Percentiles rank a stretch among this genome's conserved stretches.
Conservation (phyloP, 768 basidiomycete species). For the Clathrus columnatus region DNA sequence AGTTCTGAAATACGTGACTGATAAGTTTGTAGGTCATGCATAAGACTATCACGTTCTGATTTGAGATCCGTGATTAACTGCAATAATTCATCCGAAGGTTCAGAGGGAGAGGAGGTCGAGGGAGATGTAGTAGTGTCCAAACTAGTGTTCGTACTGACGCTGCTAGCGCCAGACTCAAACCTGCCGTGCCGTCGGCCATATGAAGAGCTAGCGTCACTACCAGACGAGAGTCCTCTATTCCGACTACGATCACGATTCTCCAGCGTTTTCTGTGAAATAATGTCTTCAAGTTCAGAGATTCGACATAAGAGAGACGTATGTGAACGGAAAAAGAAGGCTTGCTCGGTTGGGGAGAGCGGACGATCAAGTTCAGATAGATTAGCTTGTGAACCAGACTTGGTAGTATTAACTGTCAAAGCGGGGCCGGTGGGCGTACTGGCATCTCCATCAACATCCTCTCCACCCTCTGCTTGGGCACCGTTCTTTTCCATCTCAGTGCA, state of each 20-base stretch:
- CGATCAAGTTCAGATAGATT: slow-evolving; percentile 22
- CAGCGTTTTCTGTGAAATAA: slow-evolving; percentile 31
- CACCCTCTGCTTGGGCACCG: slow-evolving; percentile 19
- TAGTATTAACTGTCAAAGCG: not conserved
- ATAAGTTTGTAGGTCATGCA: slow-evolving; percentile 85
- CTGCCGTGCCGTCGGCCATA: slow-evolving; percentile 15
- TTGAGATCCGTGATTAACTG: slow-evolving; percentile 70
- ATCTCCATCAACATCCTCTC: slow-evolving; percentile 23
- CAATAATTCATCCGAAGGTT: slow-evolving; percentile 72
- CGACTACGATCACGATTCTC: not conserved
- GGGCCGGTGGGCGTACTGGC: slow-evolving; percentile 15
- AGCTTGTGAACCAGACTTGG: slow-evolving; percentile 16
- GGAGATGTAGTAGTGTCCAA: slow-evolving; percentile 24
- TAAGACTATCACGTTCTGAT: slow-evolving; percentile 81
- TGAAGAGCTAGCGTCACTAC: not conserved
- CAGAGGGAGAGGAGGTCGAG: slow-evolving; percentile 14
- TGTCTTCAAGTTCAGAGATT: slow-evolving; percentile 73
- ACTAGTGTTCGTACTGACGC: slow-evolving; percentile 40
- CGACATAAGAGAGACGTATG: slow-evolving; percentile 76
- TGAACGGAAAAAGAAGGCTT: slow-evolving; percentile 79
- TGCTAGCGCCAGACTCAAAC: slow-evolving; percentile 32
- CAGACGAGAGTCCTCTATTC: not conserved
- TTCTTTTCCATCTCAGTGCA: slow-evolving; percentile 1
- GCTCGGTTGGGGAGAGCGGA: slow-evolving; percentile 64
- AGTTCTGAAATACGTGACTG: slow-evolving; percentile 64